Conservation (phyloP, 2,329 filamentous ascomycete species). For the Exophiala sp. region DNA sequence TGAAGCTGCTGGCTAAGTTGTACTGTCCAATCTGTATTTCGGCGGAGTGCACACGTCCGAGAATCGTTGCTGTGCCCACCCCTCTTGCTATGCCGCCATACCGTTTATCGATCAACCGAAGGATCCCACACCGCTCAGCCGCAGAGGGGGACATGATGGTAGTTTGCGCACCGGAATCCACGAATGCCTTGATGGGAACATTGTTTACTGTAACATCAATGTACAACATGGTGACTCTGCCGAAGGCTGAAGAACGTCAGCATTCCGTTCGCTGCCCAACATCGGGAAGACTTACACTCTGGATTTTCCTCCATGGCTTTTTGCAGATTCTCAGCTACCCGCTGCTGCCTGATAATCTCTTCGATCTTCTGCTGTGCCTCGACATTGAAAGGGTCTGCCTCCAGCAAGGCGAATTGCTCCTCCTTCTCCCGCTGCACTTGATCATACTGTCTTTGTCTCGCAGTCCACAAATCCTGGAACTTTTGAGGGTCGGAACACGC, state of each 20-base stretch:
- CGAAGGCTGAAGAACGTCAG: conserved; percentile 51
- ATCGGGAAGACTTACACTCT: conserved; percentile 61
- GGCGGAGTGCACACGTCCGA: conserved; percentile 90
- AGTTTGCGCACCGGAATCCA: conserved; percentile 94
- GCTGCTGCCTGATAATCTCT: conserved; percentile 92
- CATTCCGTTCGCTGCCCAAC: neutral
- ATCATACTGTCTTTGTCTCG: conserved; percentile 63
- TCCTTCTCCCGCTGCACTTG: conserved; percentile 70
- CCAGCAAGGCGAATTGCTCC: conserved; percentile 75
- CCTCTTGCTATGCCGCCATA: conserved; percentile 89
- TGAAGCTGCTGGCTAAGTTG: conserved; percentile 89
- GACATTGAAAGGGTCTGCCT: conserved; percentile 89
- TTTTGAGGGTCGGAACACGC: conserved; percentile 68
- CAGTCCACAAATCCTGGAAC: conserved; percentile 67
- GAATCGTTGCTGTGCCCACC: conserved; percentile 88
- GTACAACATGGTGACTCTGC: conserved; percentile 91
- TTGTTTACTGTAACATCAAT: conserved; percentile 93
- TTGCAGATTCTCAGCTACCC: conserved; percentile 90
- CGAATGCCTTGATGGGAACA: conserved; percentile 85
- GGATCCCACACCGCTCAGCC: conserved; percentile 87
- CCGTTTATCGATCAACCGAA: conserved; percentile 86
- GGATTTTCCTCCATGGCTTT: conserved; percentile 97
- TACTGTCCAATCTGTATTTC: conserved; percentile 88
- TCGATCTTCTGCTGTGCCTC: conserved; percentile 89
- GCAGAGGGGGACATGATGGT: conserved; percentile 98